A percentile compares a stretch with the other conserved stretches of the same genome.
Conservation (phyloP, 2,329 filamentous ascomycete species). For the Pseudocercospora crystallina region DNA sequence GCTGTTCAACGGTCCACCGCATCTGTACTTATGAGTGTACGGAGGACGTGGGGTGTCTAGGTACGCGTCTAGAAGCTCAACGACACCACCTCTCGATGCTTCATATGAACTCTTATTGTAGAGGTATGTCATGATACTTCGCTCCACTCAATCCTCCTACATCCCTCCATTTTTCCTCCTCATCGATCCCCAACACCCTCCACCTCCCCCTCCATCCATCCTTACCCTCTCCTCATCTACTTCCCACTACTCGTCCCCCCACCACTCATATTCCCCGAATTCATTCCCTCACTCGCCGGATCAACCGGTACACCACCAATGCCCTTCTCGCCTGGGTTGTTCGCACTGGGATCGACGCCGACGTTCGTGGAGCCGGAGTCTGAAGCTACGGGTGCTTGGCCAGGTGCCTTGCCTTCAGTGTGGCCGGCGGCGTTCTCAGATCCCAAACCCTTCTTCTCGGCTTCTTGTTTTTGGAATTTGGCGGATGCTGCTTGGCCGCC, state of each 20-base stretch:
- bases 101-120: no score
- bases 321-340: slow-evolving; percentile 38
- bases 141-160: no score
- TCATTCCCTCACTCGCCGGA: slow-evolving; percentile 15
- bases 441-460: slow-evolving; percentile 35
- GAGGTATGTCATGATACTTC: no score
- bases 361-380: slow-evolving; percentile 36
- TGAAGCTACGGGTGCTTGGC: slow-evolving; percentile 36
- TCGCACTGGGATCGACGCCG: slow-evolving; percentile 31
- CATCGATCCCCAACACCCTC: no score
- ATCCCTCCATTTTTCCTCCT: background rate
- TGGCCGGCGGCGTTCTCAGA: slow-evolving; percentile 35
- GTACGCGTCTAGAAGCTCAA: no score
- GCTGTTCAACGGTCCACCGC: no score
- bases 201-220: background rate
- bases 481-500: slow-evolving; percentile 34
- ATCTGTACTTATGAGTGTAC: no score
- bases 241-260: slow-evolving; percentile 3
- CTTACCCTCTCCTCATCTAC: background rate
- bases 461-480: slow-evolving; percentile 38
- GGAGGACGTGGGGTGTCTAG: no score
- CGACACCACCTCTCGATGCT: no score
- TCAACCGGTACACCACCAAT: slow-evolving; percentile 33
- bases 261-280: slow-evolving; percentile 29
- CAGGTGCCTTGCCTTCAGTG: slow-evolving; percentile 30